phyloP scores from a whole-genome alignment of 2,329 filamentous ascomycete genomes.

The Paecilomyces formosus region DNA sequence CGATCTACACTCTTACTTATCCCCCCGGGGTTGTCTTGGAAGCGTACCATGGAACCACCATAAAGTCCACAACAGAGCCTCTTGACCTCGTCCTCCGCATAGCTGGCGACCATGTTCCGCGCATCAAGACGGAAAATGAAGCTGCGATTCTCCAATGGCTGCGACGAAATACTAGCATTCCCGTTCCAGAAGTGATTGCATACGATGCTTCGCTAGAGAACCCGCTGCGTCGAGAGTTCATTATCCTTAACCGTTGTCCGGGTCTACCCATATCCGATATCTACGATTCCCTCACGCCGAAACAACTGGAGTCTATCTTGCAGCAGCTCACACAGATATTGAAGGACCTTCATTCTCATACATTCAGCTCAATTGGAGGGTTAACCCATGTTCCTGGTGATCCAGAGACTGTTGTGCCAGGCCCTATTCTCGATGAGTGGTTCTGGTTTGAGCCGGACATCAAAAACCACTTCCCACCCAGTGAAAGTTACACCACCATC shows the following conservation, averaged over 20 bases:
- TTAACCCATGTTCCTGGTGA: constrained; percentile 6
- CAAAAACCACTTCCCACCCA: constrained; percentile 15
- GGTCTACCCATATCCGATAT: constrained; percentile 22
- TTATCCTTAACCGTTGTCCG: constrained; percentile 18
- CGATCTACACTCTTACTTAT: constrained; percentile 6
- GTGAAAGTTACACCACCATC: constrained; percentile 3
- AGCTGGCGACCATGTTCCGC: constrained; percentile 27
- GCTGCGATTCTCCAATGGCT: constrained; percentile 30
- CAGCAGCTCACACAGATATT: constrained; percentile 22
- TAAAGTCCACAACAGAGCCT: neutral
- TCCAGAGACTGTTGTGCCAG: constrained; percentile 7
- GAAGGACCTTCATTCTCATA: constrained; percentile 19
- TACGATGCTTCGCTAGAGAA: constrained; percentile 21
- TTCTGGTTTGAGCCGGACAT: constrained; percentile 30
- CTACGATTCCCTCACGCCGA: constrained; percentile 15
- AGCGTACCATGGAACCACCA: neutral
- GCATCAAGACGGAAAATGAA: constrained; percentile 32
- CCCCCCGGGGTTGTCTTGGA: neutral
- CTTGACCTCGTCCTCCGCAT: constrained; percentile 23
- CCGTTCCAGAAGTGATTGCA: constrained; percentile 23
- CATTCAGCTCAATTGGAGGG: constrained; percentile 20
- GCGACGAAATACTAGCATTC: constrained; percentile 22
- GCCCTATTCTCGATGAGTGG: constrained; percentile 26
- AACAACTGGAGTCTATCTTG: constrained; percentile 13
- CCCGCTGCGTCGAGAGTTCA: constrained; percentile 24